Percentiles rank a stretch among this genome's conserved stretches.
Evolutionary conservation across 2,329 filamentous ascomycete species (phyloP).

Genomic region (Beauveria asiatica): DNA sequence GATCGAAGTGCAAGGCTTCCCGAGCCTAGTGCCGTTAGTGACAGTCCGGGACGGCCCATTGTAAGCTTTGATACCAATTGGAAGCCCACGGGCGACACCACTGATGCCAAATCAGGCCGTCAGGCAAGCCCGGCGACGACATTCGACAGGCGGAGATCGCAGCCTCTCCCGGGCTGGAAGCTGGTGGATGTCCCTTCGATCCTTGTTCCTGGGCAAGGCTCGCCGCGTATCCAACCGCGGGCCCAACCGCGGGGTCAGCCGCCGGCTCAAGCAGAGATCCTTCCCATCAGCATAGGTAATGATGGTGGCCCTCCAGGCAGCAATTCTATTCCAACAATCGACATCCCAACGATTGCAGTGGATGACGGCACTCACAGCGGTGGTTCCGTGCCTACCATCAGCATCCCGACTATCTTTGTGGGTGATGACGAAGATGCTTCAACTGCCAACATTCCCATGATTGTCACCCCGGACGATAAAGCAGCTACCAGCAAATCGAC

Average conservation of each 20-base stretch:
- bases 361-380: conserved; percentile 17
- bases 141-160: conserved; percentile 21
- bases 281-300: conserved; percentile 28
- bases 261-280: conserved; percentile 21
- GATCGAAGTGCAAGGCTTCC: conserved; percentile 83
- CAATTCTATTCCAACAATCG: conserved; percentile 26
- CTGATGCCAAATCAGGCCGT: conserved; percentile 53
- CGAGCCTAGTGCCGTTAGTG: conserved; percentile 82
- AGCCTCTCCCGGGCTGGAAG: conserved; percentile 22
- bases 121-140: conserved; percentile 20
- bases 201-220: conserved; percentile 42
- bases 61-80: conserved; percentile 91
- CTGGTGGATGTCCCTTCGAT: conserved; percentile 44
- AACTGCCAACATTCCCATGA: conserved; percentile 31
- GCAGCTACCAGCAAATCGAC: conserved; percentile 22
- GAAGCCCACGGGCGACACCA: conserved; percentile 61
- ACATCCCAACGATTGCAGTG: conserved; percentile 44
- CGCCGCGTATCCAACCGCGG: conserved; percentile 21
- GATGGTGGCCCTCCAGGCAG: conserved; percentile 17
- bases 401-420: conserved; percentile 34
- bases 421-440: conserved; percentile 22
- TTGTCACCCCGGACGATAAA: conserved; percentile 38
- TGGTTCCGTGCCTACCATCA: conserved; percentile 36
- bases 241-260: conserved; percentile 13
- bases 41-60: conserved; percentile 83